Evolutionary conservation across 2,329 filamentous ascomycete genomes (phyloP), one percentile per base, ranked within the genome.

Genomic region (Ustulina deusta): DNA sequence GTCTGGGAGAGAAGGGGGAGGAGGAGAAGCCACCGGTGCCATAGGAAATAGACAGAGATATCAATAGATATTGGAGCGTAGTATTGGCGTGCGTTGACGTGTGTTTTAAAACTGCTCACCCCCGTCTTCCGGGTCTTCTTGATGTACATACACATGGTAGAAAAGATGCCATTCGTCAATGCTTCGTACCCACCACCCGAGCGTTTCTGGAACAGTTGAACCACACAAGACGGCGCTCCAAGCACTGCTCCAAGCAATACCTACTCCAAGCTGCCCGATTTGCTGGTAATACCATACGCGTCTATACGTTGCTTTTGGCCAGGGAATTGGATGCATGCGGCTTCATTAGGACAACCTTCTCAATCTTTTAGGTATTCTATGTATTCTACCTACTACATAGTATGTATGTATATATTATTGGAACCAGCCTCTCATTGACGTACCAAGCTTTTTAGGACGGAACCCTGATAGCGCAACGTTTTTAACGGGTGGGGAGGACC

Each of bases 151-250:
- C 62, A 54, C 48, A 42, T 40, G 52, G 54, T 25, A 27, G 64
- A 59, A 61, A 54, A 60, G 51, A 67, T 60, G 48, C 51, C 34
- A 70, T 70, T 70, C 61, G 68, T 44, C 62, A 59, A 70, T 62
- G 48, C 34, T 54, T 49, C 49, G 60, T 66, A 63, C 56, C 69
- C 69, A 69, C 61, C 65, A 34, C 38, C 51, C 36, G 32, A 49
- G 64, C 52, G 36, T 29, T 67, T 42, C 55, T 60, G 54, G 54
- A 57, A 63, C 54, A 15, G 66, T 59, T 62, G 54, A 68, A 49
- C 56, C 42, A 58, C 61, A 29, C 48, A 51, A 36, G 49, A 20
- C 51, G n/a, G 34, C 36, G 22, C 48, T 55, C 38, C 58, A 56
- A 61, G 38, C 15, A 42, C 22, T 49, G 20, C 40, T 49, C 32